Base-by-base conservation (phyloP, 108 stramenopile genomes). In the Cyclostephanos tholiformis region DNA sequence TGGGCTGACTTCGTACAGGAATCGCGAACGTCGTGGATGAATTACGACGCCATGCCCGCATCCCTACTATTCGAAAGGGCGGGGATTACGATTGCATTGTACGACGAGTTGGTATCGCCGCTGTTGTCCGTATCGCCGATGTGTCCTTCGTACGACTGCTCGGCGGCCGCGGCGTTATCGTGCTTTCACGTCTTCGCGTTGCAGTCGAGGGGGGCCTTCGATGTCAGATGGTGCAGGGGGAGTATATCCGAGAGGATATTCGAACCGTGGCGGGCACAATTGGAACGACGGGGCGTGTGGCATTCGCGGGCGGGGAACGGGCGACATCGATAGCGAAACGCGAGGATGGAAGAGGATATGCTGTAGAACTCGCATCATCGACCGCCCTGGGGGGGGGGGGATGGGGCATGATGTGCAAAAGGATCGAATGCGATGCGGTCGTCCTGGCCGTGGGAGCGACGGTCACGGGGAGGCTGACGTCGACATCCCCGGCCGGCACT, bases 111-210 rank as follows among this genome's bases (percentile, higher is more conserved):
- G 20, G 93, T 94, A 0, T 72, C 85, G 7, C 93, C 93, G n/a
- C 56, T 94, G 12, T 66, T 94, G 52, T 89, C 90, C 61, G 93
- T 91, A 11, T 72, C 91, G 41, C 93, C 93, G 14, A 91, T 94
- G 93, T 85, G 85, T 48, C 91, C 91, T 3, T 91, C 82, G 49
- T 89, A 89, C 56, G 93, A 91, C 69, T 90, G 90, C 75, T 91
- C 89, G 4, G 89, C 93, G 0, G 93, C 93, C 13, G 93, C 93
- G n/a, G 89, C 90, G 5, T 67, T 94, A 8, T 89, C 91, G 6
- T 94, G 93, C 72, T 91, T 94, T 60, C 93, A 94, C 73, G 89
- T 90, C 12, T 94, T 94, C 88, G 93, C 93, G 4, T 67, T 94
- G 44, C 93, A 94, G 66, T 79, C 93, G 8, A 74, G 68, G 53